phyloP scores from a whole-genome alignment of 2,329 filamentous ascomycete species.

The Penicillium italicum region DNA sequence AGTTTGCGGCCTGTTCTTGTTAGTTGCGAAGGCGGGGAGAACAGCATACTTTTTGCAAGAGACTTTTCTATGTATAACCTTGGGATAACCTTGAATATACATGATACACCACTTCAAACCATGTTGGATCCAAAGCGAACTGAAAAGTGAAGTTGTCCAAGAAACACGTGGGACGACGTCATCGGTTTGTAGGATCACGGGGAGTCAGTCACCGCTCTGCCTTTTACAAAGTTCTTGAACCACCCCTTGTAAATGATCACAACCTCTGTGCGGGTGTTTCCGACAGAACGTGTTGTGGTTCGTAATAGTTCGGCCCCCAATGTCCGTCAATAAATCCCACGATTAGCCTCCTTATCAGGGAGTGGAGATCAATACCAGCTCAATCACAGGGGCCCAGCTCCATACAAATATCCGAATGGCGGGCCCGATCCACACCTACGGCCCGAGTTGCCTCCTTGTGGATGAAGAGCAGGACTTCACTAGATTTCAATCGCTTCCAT shows the following conservation, averaged over 20 bases:
- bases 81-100: too few species aligned
- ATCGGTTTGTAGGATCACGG: constrained; percentile 24
- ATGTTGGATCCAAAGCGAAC: too few species aligned
- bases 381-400: not conserved
- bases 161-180: constrained; percentile 38
- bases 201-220: constrained; percentile 1
- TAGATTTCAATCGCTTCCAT: constrained; percentile 37
- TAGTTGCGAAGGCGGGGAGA: too few species aligned
- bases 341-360: constrained; percentile 2
- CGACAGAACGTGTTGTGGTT: constrained; percentile 2
- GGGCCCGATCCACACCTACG: constrained; percentile 55
- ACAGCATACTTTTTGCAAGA: too few species aligned
- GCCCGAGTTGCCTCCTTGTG: constrained; percentile 54
- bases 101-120: too few species aligned
- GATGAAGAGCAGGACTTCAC: constrained; percentile 34
- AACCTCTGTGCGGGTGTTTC: constrained; percentile 2
- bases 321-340: constrained; percentile 10
- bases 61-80: too few species aligned
- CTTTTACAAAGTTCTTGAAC: not conserved
- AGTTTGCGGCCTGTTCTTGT: too few species aligned
- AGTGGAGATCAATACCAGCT: constrained; percentile 3
- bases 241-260: not conserved
- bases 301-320: constrained; percentile 8
- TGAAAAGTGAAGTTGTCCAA: not conserved
- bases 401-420: constrained; percentile 31